phyloP scores from a whole-genome alignment of 495 filamentous ascomycete genomes.

The Podospora pseudoanserina region DNA sequence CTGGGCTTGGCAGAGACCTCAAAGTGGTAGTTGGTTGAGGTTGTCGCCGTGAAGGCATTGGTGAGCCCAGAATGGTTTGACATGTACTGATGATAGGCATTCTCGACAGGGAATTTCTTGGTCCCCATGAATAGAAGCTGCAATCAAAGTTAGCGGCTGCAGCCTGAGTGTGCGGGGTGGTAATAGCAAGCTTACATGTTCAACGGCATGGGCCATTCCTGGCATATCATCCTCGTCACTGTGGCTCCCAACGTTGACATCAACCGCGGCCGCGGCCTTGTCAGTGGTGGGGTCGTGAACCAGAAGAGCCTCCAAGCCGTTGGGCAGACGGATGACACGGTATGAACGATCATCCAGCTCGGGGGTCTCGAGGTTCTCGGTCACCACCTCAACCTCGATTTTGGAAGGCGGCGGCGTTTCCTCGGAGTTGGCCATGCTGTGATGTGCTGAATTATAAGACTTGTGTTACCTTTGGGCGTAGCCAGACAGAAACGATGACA shows the following conservation, averaged over 20 bases:
- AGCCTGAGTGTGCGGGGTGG: neutral
- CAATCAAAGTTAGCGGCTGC: conserved; percentile 21
- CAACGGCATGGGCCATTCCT: conserved; percentile 89
- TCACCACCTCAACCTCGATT: conserved; percentile 60
- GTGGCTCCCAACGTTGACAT: conserved; percentile 95
- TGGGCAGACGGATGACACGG: conserved; percentile 77
- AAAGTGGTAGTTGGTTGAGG: conserved; percentile 97
- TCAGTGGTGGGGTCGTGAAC: conserved; percentile 95
- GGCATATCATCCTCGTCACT: conserved; percentile 87
- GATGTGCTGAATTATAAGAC: conserved; percentile 1
- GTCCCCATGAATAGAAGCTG: conserved; percentile 98
- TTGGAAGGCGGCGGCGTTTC: conserved; percentile 23
- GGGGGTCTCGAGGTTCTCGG: conserved; percentile 80
- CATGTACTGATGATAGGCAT: conserved; percentile 92
- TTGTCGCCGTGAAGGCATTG: conserved; percentile 91
- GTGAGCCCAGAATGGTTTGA: conserved; percentile 83
- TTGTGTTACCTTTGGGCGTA: neutral
- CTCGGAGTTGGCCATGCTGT: conserved; percentile 27
- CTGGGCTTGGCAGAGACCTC: conserved; percentile 76
- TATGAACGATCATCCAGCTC: conserved; percentile 86
- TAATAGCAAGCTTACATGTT: conserved; percentile 48
- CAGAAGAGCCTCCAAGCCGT: conserved; percentile 87
- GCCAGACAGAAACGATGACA: neutral
- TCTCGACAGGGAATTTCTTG: conserved; percentile 95
- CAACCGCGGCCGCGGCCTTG: conserved; percentile 91